phyloP scores from a whole-genome alignment of 2,329 filamentous ascomycete genomes.

The Aspergillus sp. region DNA sequence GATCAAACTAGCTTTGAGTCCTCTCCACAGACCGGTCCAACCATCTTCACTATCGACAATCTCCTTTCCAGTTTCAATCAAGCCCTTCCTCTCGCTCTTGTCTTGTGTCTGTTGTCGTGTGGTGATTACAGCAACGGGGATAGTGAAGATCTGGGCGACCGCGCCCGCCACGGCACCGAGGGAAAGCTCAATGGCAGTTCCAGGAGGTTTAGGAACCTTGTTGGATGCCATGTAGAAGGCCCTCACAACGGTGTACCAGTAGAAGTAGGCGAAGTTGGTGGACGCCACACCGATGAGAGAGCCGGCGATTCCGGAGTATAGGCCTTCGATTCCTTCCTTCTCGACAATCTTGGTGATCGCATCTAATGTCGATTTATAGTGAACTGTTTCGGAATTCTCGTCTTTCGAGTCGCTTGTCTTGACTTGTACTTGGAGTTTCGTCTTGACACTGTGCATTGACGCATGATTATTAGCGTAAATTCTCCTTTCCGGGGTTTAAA shows the following conservation, averaged over 20 bases:
- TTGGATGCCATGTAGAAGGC: conserved; percentile 69
- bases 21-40: conserved; percentile 85
- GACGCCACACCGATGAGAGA: conserved; percentile 89
- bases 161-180: conserved; percentile 88
- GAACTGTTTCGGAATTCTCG: conserved; percentile 55
- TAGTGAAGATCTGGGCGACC: conserved; percentile 91
- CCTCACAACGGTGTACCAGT: conserved; percentile 93
- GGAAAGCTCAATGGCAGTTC: conserved; percentile 78
- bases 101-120: conserved; percentile 93
- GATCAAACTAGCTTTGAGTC: conserved; percentile 91
- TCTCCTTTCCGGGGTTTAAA: neutral
- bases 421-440: conserved; percentile 90
- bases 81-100: conserved; percentile 79
- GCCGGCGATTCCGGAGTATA: conserved; percentile 87
- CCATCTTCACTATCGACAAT: conserved; percentile 91
- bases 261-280: conserved; percentile 99
- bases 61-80: conserved; percentile 84
- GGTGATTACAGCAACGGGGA: conserved; percentile 92
- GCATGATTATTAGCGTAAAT: conserved; percentile 19
- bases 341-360: conserved; percentile 81
- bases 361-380: conserved; percentile 87
- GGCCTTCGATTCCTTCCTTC: conserved; percentile 75
- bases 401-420: conserved; percentile 59
- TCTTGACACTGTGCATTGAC: conserved; percentile 75
- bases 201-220: conserved; percentile 64